Evolutionary conservation across 2,329 filamentous ascomycete genomes (phyloP), one percentile per base, ranked within the genome.

Genomic region (Botrytis medusae): DNA sequence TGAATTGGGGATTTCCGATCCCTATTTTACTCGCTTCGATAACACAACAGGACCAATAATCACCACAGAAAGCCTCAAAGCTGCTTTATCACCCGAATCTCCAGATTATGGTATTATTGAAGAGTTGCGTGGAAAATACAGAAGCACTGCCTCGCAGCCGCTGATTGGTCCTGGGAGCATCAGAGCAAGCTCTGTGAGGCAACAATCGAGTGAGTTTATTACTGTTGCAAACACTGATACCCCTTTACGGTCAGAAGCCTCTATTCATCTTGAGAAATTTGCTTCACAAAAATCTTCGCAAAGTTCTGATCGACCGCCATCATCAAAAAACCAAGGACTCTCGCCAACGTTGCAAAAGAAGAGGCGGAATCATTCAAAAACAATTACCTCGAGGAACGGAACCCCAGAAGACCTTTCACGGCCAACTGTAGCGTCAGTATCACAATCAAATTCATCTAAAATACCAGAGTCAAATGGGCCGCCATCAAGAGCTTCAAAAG

Each of bases 31-130:
- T 22, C 71, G 61, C n/a, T 40, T 32, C 6, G n/a, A 54, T n/a
- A 34, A 67, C n/a, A 12, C 29, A 42, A n/a, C 40, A 44, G 51
- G 34, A 37, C 62, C 62, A 48, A 40, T 72, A 22, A 40, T 69
- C 32, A 72, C 40, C 8, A 12, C 32, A 60, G 62, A 60, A 46
- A 72, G 63, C 29, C 40, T 69, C 22, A 46, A 68, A 44, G 37
- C 44, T 65, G 29, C 70, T 7, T 44, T 72, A 34, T 51, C 70
- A 12, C 14, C 37, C 5, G 60, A 54, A 54, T 67, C 60, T 14
- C 60, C 62, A 22, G 62, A 69, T 60, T 25, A 68, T 37, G 42
- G 48, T 48, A 9, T 48, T 42, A 48, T 72, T 29, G 48, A 72
- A 46, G 40, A 54, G 18, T 34, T 44, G 12, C 61, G 70, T 40